Percentiles rank a stretch among this genome's conserved stretches.
phyloP scores from a whole-genome alignment of 176 grass and related monocot genomes.

The Sorghum bicolor region DNA sequence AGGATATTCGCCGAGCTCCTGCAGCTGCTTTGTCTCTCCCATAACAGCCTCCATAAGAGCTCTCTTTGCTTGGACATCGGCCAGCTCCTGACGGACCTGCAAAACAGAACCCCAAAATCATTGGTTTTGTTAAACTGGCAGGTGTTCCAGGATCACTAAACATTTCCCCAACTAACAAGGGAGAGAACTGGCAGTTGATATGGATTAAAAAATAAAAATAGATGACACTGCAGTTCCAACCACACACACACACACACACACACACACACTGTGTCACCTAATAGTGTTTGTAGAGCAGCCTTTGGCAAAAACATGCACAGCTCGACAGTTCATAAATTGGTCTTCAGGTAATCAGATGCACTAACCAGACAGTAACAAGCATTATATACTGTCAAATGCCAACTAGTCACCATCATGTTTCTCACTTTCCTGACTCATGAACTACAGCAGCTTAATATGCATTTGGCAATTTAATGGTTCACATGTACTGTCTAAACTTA shows the following conservation, averaged over 20 bases:
- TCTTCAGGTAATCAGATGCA: neutral
- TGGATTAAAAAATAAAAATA: no score
- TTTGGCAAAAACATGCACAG: neutral
- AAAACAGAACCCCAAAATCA: slow-evolving; percentile 1
- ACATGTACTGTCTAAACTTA: neutral
- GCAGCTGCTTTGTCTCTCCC: slow-evolving; percentile 54
- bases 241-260: no score
- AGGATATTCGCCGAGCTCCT: slow-evolving; percentile 81
- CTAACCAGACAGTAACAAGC: neutral
- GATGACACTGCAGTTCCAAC: no score
- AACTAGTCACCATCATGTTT: neutral
- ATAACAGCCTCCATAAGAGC: slow-evolving; percentile 64
- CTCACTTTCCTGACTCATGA: neutral
- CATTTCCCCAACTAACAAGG: no score
- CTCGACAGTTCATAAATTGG: neutral
- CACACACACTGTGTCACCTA: neutral
- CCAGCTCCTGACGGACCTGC: slow-evolving; percentile 55
- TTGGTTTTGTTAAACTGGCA: neutral
- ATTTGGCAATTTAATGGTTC: neutral
- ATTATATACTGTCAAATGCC: neutral
- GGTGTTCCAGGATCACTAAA: no score
- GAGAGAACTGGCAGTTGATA: no score
- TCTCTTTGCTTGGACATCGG: slow-evolving; percentile 53
- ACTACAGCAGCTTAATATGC: neutral
- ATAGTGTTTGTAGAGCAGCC: neutral